Evolutionary conservation across 352 stramenopile genomes (phyloP).

Genomic region (Phytopythium sindhum): DNA sequence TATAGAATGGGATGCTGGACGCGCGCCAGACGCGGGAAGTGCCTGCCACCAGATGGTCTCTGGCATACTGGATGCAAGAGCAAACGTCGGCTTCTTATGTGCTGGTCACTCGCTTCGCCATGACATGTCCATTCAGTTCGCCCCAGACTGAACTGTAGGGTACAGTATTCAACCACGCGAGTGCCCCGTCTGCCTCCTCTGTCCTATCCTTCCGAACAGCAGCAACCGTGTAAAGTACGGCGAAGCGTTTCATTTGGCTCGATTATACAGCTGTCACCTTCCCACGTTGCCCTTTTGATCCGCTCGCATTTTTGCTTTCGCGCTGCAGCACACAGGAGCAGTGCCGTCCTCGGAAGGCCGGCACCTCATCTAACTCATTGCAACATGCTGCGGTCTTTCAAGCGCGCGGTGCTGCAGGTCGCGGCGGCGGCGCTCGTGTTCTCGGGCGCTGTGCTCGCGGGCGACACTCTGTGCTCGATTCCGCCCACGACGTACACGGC

Average conservation of each 20-base stretch:
- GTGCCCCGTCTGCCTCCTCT: neutral
- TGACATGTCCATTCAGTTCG: neutral
- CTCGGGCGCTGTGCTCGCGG: slow-evolving; percentile 10
- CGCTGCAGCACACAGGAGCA: neutral
- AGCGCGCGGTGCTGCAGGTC: neutral
- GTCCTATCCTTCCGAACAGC: neutral
- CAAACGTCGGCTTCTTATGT: neutral
- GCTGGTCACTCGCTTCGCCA: neutral
- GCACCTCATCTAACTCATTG: neutral
- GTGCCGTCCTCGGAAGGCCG: neutral
- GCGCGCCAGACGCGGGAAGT: neutral
- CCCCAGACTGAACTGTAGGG: neutral
- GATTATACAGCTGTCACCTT: neutral
- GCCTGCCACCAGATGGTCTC: neutral
- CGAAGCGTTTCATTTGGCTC: neutral
- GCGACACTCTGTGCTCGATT: slow-evolving; percentile 50
- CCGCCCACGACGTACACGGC: slow-evolving; percentile 34
- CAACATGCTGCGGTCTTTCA: slow-evolving; percentile 8
- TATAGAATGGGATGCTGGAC: neutral
- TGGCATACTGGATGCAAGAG: neutral
- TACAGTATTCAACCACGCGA: neutral
- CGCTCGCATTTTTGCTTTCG: neutral
- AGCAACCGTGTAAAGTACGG: neutral
- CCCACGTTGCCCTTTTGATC: neutral
- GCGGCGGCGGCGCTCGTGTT: slow-evolving; percentile 2